Conservation (phyloP, 2,329 filamentous ascomycete genomes). For the Phaeomoniella chlamydospora region DNA sequence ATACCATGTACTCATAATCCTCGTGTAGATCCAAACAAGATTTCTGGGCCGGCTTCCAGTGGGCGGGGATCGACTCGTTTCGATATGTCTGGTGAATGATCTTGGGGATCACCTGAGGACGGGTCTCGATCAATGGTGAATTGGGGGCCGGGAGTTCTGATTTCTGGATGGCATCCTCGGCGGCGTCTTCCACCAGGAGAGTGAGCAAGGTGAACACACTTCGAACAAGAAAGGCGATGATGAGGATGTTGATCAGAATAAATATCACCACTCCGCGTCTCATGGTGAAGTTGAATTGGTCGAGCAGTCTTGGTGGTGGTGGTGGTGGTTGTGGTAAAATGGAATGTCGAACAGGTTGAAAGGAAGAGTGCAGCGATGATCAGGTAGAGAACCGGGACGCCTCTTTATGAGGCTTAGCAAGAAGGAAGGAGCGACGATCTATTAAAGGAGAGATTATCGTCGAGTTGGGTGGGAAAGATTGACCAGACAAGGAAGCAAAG, state of each 20-base stretch:
- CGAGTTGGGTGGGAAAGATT: no score
- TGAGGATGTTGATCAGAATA: conserved; percentile 47
- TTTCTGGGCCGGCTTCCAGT: conserved; percentile 51
- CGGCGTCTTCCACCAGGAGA: conserved; percentile 53
- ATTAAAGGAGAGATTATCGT: neutral
- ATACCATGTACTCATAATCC: conserved; percentile 59
- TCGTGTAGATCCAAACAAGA: conserved; percentile 54
- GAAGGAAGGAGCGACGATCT: neutral
- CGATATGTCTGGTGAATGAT: conserved; percentile 68
- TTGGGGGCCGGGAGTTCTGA: conserved; percentile 53
- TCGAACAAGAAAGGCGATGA: conserved; percentile 51
- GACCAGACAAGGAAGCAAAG: no score
- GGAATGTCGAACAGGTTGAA: no score
- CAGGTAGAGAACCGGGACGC: neutral
- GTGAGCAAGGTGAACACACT: conserved; percentile 57
- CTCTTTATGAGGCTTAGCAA: neutral
- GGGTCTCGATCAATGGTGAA: conserved; percentile 40
- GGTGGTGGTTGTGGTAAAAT: neutral
- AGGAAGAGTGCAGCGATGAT: neutral
- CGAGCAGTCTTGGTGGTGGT: neutral
- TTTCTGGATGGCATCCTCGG: conserved; percentile 50
- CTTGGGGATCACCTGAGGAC: conserved; percentile 53
- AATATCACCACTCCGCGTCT: conserved; percentile 47
- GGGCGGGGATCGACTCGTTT: conserved; percentile 51
- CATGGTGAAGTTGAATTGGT: conserved; percentile 31